Evolutionary conservation across 768 basidiomycete genomes (phyloP), one percentile per base, ranked within the genome.

Genomic region (Lentinula sp.): DNA sequence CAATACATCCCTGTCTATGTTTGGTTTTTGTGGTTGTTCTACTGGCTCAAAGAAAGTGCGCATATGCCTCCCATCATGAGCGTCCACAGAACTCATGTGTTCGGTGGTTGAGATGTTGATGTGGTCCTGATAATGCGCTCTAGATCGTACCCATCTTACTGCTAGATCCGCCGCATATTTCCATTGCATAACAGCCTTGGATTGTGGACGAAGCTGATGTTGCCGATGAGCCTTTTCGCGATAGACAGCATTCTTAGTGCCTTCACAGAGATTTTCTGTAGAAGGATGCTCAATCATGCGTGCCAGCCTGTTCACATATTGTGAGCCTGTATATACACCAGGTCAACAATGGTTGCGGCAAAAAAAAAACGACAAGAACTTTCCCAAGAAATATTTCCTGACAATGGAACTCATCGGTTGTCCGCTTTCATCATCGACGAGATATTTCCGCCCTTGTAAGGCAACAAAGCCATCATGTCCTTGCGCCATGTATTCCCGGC

Each of bases 401-500:
- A 95, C 88, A 56, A 96, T 83, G 23, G 79, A 73, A 68, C 88
- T 91, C 82, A 91, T 84, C 63, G 91, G 74, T 64, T 86, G 81
- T 8, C 93, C 94, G 57, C 81, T 80, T 71, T 97, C 94, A 61
- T 93, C 87, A 66, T 95, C 92, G 28, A 95, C 79, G 43, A 95
- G 80, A 65, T 85, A 85, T 61, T 78, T 78, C 21, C 83, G 78
- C 18, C 83, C 85, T 64, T 84, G 84, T 35, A 96, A 76, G 1
- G 86, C 79, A 0, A 74, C 72, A 71, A 85, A 97, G 0, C 94
- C 94, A 66, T 95, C 93, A 64, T 93, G 90, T 0, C 91, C 91
- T 64, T 84, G 75, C 2, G 87, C 85, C 88, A 95, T 81, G 66
- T 95, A 97, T 60, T 93, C 83, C 66, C 93, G 77, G n/a, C 91